phyloP scores from a whole-genome alignment of 495 filamentous ascomycete species.

The Melanomma pulvis-pyrius region DNA sequence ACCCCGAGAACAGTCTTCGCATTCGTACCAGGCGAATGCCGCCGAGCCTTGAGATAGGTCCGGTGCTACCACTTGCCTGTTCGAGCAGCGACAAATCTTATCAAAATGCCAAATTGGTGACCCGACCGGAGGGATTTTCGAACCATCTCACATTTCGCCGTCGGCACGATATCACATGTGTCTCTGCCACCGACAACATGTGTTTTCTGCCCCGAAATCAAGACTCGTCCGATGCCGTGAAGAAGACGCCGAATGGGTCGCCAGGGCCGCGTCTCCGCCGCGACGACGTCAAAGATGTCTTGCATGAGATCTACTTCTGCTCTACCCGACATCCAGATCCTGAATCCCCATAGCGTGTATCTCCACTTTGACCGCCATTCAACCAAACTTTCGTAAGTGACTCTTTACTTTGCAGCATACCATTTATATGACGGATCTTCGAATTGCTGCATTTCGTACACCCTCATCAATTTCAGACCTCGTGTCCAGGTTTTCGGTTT shows the following conservation, averaged over 20 bases:
- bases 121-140: not conserved
- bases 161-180: slow-evolving; percentile 5
- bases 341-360: not conserved
- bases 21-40: not conserved
- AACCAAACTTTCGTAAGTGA: slow-evolving; percentile 24
- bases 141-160: not conserved
- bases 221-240: not conserved
- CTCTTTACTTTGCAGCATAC: slow-evolving; percentile 6
- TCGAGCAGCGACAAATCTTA: not conserved
- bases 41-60: not conserved
- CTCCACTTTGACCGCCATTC: slow-evolving; percentile 3
- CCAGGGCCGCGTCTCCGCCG: slow-evolving; percentile 27
- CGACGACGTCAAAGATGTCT: slow-evolving; percentile 12
- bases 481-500: slow-evolving; percentile 23
- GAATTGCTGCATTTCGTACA: slow-evolving; percentile 20
- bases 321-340: not conserved
- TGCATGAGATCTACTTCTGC: slow-evolving; percentile 9
- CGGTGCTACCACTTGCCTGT: not conserved
- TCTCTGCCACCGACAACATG: slow-evolving; percentile 1
- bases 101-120: not conserved
- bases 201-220: not conserved
- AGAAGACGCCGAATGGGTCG: slow-evolving; percentile 10
- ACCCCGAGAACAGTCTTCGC: not conserved
- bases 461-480: slow-evolving; percentile 18
- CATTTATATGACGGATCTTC: slow-evolving; percentile 18